Conservation (phyloP, 306 rosid species). For the Citrullus mucosospermus region DNA sequence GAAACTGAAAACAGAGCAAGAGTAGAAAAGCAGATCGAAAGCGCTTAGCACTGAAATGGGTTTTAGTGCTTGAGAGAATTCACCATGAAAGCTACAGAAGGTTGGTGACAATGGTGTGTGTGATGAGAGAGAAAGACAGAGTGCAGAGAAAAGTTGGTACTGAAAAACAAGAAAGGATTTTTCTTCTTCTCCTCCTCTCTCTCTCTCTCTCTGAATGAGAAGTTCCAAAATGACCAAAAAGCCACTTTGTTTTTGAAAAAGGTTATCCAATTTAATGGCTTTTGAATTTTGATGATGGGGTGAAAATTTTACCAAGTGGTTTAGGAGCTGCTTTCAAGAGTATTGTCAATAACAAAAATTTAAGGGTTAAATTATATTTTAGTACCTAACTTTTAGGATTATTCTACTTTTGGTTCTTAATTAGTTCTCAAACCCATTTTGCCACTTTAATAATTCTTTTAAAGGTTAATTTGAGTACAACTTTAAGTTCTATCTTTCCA, state of each 20-base stretch:
- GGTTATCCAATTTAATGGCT: neutral
- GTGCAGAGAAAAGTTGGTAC: constrained; percentile 19
- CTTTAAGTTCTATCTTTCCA: too few relatives aligned
- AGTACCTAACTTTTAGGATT: neutral
- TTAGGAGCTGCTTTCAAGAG: neutral
- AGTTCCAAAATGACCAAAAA: constrained; percentile 49
- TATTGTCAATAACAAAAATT: neutral
- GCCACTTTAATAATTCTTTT: too few relatives aligned
- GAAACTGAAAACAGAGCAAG: constrained; percentile 16
- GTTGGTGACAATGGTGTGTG: constrained; percentile 33
- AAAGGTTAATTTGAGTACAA: too few relatives aligned
- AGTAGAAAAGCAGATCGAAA: constrained; percentile 17
- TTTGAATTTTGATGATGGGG: neutral
- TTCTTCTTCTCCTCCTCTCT: neutral
- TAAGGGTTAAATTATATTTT: neutral
- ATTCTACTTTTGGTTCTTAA: neutral
- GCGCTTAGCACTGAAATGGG: constrained; percentile 26
- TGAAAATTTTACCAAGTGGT: neutral
- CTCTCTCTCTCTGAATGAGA: constrained; percentile 11
- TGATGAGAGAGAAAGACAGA: constrained; percentile 28
- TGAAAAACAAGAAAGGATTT: neutral
- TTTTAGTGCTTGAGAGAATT: constrained; percentile 29
- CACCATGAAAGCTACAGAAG: constrained; percentile 42
- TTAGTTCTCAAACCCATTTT: neutral
- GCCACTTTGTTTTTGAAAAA: constrained; percentile 19